Evolutionary conservation across 768 basidiomycete genomes (phyloP).

Genomic region (Leucocoprinus birnbaumii): DNA sequence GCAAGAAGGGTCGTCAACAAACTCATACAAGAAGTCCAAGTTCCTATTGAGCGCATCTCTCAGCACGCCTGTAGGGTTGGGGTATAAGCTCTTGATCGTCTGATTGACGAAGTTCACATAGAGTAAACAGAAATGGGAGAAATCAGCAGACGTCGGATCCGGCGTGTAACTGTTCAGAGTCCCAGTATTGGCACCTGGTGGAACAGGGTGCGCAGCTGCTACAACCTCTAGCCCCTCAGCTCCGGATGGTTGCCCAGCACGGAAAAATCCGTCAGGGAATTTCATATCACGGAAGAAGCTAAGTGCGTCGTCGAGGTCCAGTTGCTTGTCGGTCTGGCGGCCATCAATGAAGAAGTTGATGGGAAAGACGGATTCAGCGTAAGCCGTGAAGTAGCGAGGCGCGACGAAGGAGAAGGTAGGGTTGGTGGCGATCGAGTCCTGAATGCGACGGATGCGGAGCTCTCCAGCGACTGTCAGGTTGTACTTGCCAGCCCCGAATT

Average conservation of each 20-base stretch:
- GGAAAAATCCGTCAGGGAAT: conserved; percentile 15
- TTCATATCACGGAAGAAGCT: conserved; percentile 16
- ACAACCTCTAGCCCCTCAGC: conserved; percentile 6
- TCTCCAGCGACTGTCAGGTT: conserved; percentile 16
- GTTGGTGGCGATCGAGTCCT: conserved; percentile 19
- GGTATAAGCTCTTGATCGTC: conserved; percentile 17
- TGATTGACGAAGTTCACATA: conserved; percentile 16
- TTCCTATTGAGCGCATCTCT: conserved; percentile 9
- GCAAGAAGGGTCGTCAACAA: not conserved
- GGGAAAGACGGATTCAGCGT: conserved; percentile 17
- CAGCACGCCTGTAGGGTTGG: conserved; percentile 13
- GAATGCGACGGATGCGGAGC: conserved; percentile 15
- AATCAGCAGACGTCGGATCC: conserved; percentile 11
- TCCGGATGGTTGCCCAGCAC: conserved; percentile 6
- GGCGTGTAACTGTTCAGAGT: conserved; percentile 13
- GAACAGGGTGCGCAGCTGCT: conserved; percentile 11
- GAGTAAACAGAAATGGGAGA: conserved; percentile 13
- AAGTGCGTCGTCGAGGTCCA: conserved; percentile 14
- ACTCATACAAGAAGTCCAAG: conserved; percentile 10
- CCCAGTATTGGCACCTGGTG: conserved; percentile 14
- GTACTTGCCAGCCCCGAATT: conserved; percentile 18
- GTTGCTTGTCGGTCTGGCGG: conserved; percentile 11
- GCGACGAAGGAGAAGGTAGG: conserved; percentile 15
- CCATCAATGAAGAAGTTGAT: conserved; percentile 17
- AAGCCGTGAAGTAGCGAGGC: conserved; percentile 18